phyloP scores from a whole-genome alignment of 805 yeast genomes.

The Helenozyma baotianmanensis region DNA sequence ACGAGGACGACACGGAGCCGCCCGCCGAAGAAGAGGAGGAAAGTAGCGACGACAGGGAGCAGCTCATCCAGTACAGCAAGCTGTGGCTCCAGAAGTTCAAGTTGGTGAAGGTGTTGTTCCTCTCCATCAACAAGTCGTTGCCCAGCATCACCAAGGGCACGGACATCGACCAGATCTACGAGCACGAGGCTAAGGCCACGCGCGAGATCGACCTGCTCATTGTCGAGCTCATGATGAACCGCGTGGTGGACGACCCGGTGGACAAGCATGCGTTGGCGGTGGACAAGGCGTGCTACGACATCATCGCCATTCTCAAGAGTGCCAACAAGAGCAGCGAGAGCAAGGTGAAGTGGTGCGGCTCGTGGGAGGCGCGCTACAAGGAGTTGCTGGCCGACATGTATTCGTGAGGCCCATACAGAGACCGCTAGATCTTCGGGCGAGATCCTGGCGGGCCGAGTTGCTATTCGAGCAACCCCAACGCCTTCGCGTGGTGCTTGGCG shows the following conservation, averaged over 20 bases:
- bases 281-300: slow-evolving; percentile 21
- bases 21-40: slow-evolving; percentile 20
- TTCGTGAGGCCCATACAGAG: too few species aligned
- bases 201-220: slow-evolving; percentile 54
- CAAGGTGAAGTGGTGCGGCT: slow-evolving; percentile 53
- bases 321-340: slow-evolving; percentile 48
- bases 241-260: slow-evolving; percentile 35
- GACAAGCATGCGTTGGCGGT: slow-evolving; percentile 20
- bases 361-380: slow-evolving; percentile 48
- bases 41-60: slow-evolving; percentile 13
- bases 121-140: slow-evolving; percentile 55
- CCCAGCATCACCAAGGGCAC: slow-evolving; percentile 41
- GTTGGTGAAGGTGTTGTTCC: slow-evolving; percentile 53
- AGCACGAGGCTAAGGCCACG: slow-evolving; percentile 39
- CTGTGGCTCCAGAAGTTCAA: slow-evolving; percentile 51
- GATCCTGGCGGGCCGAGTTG: slow-evolving; percentile 1
- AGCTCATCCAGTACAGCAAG: slow-evolving; percentile 38
- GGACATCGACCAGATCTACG: slow-evolving; percentile 44
- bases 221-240: slow-evolving; percentile 50
- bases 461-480: slow-evolving; percentile 34
- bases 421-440: too few species aligned
- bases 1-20: slow-evolving; percentile 25
- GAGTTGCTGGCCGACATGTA: slow-evolving; percentile 17
- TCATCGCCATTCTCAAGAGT: slow-evolving; percentile 37
- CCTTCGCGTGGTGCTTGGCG: slow-evolving; percentile 80